Evolutionary conservation across 139 green algal species (phyloP), one percentile per base, ranked within the genome.

Genomic region (Diplosphaera chodatii): DNA sequence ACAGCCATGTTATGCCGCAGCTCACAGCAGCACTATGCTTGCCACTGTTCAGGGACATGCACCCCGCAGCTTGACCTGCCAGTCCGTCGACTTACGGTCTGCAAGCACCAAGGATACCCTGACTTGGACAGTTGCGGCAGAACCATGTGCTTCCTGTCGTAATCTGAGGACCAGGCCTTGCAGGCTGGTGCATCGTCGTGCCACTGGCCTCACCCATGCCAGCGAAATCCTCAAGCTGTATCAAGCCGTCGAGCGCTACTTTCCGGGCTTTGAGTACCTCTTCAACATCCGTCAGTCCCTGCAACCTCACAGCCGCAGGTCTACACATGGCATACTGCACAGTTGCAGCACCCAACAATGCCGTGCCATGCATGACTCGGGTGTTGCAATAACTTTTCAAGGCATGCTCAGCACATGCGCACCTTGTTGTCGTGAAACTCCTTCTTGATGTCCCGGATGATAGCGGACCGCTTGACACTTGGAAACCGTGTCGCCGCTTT

Each of bases 371-470:
- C n/a, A n/a, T n/a, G n/a, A n/a, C n/a, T n/a, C n/a, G n/a, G n/a
- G n/a, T n/a, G n/a, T n/a, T n/a, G n/a, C n/a, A n/a, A n/a, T n/a
- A n/a, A n/a, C n/a, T 21, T 32, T 2, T 21, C 71, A 40, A 13
- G 10, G 21, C 5, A 25, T 22, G 1, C 8, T n/a, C 33, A 18
- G n/a, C 18, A 2, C 32, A 30, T 20, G 0, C 76, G 0, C 40
- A 88, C 86, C 82, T 78, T 90, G 71, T 94, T 90, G 0, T 73
- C 79, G 3, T 75, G 69, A 37, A 95, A 95, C 72, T 95, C 85
- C 0, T 30, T 16, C 59, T 86, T 88, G 32, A 95, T 95, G 21
- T 90, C 81, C 0, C 40, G 27, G 1, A 95, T 81, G 27, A 95
- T 86, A 21, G 23, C 55, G 1, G 84, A n/a, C 3, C 81, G 77